Percentiles rank a stretch among this genome's conserved stretches.
Conservation (phyloP, 768 basidiomycete genomes). For the Suillus decipiens region DNA sequence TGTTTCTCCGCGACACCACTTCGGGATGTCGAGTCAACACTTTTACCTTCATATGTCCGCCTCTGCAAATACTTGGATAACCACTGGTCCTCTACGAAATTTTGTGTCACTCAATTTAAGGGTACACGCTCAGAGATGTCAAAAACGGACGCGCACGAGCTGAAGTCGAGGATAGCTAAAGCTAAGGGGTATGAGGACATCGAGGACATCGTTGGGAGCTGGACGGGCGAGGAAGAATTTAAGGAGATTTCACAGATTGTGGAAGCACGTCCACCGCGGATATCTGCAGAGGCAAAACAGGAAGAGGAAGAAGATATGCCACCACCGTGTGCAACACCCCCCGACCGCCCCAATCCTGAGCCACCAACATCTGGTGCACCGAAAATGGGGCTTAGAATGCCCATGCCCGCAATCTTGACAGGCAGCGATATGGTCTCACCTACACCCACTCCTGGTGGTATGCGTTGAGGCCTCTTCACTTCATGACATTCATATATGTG, state of each 20-base stretch:
- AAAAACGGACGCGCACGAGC: conserved; percentile 58
- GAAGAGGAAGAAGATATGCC: conserved; percentile 32
- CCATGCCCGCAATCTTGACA: conserved; percentile 41
- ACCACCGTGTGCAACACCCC: conserved; percentile 44
- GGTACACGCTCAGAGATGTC: conserved; percentile 55
- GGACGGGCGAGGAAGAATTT: conserved; percentile 67
- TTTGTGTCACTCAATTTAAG: conserved; percentile 83
- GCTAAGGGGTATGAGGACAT: conserved; percentile 66
- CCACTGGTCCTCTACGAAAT: conserved; percentile 85
- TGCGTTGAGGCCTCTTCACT: background rate
- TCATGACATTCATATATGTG: background rate
- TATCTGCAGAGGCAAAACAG: background rate
- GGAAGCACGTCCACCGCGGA: conserved; percentile 24
- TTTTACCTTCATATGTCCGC: conserved; percentile 75
- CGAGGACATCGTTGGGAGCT: conserved; percentile 49
- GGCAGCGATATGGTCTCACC: conserved; percentile 50
- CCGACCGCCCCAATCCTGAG: conserved; percentile 57
- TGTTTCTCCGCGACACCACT: conserved; percentile 77
- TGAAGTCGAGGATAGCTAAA: conserved; percentile 53
- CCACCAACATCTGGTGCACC: conserved; percentile 56
- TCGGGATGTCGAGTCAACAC: conserved; percentile 62
- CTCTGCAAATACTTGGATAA: conserved; percentile 76
- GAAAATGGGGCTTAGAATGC: conserved; percentile 37
- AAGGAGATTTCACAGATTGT: conserved; percentile 54
- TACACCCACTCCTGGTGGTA: conserved; percentile 36